Percentiles rank a stretch among this genome's conserved stretches.
These are phyloP conservation scores for Fraxinus albicans DNA, from an alignment of 305 asterid genomes.

Conservation along the genomic window DNA sequence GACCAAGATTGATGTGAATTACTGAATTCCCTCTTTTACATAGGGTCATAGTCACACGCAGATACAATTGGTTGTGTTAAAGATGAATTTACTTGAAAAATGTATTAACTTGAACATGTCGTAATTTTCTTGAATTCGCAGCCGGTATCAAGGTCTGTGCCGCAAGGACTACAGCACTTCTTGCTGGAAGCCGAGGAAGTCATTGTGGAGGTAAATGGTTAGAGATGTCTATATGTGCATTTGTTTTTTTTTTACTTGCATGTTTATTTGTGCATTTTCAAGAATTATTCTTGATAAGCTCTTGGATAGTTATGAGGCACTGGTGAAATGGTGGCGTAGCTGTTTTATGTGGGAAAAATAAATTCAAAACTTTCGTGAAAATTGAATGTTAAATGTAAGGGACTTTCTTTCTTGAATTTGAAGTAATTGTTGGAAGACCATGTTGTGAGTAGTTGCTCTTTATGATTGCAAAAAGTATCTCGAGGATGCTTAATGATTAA, in stretches of 20 bases:
- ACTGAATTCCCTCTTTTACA: neutral
- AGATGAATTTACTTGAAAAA: neutral
- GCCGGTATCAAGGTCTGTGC: conserved; percentile 71
- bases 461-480: neutral
- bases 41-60: neutral
- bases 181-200: conserved; percentile 70
- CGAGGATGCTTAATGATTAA: neutral
- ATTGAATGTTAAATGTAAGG: conserved; percentile 15
- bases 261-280: neutral
- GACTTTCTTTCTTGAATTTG: neutral
- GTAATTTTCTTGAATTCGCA: conserved; percentile 26
- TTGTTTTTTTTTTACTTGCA: neutral
- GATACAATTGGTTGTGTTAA: neutral
- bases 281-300: neutral
- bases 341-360: neutral
- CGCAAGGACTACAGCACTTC: conserved; percentile 60
- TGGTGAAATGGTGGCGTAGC: neutral
- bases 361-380: neutral
- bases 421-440: conserved; percentile 8
- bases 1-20: conserved; percentile 85
- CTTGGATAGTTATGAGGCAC: neutral
- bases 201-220: conserved; percentile 59
- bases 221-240: conserved; percentile 1
- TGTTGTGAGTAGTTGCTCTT: neutral
- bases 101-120: neutral